phyloP scores from a whole-genome alignment of 2,329 filamentous ascomycete species.

The Huntiella savannae region DNA sequence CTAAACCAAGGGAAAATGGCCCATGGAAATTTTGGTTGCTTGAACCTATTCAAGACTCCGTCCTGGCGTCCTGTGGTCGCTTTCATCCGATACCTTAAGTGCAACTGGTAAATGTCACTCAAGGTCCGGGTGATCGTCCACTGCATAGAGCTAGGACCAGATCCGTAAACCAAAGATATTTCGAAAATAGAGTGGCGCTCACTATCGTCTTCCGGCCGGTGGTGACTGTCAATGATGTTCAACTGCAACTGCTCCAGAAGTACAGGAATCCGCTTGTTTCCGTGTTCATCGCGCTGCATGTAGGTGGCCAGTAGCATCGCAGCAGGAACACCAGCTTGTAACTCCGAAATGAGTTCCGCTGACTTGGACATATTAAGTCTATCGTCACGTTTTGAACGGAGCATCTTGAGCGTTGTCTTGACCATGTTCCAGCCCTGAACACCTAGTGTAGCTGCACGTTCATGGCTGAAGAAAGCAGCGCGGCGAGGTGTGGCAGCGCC shows the following conservation, averaged over 20 bases:
- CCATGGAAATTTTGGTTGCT: conserved; percentile 76
- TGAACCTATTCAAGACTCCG: conserved; percentile 32
- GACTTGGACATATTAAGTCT: conserved; percentile 89
- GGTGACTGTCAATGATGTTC: conserved; percentile 59
- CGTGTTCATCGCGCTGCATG: conserved; percentile 93
- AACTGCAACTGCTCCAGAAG: conserved; percentile 89
- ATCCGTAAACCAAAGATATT: conserved; percentile 90
- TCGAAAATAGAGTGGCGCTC: conserved; percentile 69
- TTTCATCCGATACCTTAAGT: conserved; percentile 81
- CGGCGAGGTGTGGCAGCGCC: conserved; percentile 32
- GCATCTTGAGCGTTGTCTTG: conserved; percentile 66
- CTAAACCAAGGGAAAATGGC: conserved; percentile 80
- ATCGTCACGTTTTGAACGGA: conserved; percentile 69
- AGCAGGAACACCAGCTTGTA: conserved; percentile 79
- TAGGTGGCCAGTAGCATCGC: conserved; percentile 91
- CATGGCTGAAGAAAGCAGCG: conserved; percentile 35
- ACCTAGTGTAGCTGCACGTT: conserved; percentile 52
- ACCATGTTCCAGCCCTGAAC: conserved; percentile 83
- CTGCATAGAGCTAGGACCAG: conserved; percentile 85
- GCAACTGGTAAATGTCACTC: conserved; percentile 77
- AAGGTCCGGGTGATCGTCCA: conserved; percentile 84
- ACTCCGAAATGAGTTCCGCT: conserved; percentile 85
- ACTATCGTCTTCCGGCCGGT: conserved; percentile 42
- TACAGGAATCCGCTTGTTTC: conserved; percentile 85
- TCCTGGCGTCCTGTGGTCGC: conserved; percentile 37